Conservation (phyloP, 208 protist genomes). For the Leishmania lainsoni region DNA sequence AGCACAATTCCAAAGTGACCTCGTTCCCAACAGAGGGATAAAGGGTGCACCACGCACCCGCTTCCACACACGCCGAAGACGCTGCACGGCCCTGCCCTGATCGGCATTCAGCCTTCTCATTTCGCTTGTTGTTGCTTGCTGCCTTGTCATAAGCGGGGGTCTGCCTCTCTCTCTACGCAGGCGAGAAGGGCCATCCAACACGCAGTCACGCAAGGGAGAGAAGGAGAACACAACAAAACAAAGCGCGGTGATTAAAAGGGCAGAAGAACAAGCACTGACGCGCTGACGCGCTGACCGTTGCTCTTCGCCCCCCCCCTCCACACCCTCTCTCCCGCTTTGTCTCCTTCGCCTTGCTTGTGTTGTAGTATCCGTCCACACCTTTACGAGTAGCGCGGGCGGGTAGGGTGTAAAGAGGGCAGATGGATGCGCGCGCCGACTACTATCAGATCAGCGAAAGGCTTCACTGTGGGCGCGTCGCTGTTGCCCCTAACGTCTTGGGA, state of each 20-base stretch:
- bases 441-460: constrained; percentile 10
- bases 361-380: not conserved
- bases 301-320: not conserved
- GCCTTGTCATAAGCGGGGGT: not conserved
- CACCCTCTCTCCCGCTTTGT: not conserved
- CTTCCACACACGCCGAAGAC: not conserved
- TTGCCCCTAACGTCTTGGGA: not conserved
- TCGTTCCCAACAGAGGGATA: not conserved
- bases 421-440: constrained; percentile 24
- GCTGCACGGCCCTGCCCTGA: not conserved
- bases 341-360: not conserved
- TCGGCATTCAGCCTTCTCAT: not conserved
- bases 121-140: not conserved
- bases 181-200: not conserved
- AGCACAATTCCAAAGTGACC: not conserved
- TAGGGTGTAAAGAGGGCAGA: constrained; percentile 7
- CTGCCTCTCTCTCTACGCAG: not conserved
- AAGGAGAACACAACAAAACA: not conserved
- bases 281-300: not conserved
- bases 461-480: not conserved
- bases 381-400: constrained; percentile 6
- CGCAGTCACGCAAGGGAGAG: constrained; percentile 6
- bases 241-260: not conserved
- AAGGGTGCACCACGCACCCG: not conserved
- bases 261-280: not conserved